Conservation (phyloP, 176 grass and related monocot genomes). For the Chloris gayana region DNA sequence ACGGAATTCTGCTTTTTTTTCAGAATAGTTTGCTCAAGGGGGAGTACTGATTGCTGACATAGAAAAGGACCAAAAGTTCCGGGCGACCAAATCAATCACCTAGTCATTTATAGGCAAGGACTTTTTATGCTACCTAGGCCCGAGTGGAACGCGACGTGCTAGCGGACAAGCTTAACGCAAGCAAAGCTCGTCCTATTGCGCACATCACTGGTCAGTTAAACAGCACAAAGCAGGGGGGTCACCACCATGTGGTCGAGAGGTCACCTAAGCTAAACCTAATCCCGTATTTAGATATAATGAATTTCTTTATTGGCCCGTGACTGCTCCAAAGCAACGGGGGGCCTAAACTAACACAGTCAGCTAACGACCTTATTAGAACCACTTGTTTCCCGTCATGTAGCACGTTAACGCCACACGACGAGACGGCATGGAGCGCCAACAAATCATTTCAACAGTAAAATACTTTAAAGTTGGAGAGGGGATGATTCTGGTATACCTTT, state of each 20-base stretch:
- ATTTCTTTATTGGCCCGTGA: background rate
- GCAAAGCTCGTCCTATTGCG: background rate
- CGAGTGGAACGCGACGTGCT: background rate
- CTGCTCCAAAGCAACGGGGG: background rate
- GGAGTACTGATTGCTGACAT: background rate
- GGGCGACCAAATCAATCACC: background rate
- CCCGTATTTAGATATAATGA: background rate
- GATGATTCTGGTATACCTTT: slow-evolving; percentile 54
- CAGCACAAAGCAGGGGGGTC: background rate
- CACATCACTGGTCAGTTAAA: background rate
- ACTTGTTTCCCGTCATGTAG: background rate
- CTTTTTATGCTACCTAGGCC: background rate
- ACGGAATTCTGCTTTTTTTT: too few relatives aligned
- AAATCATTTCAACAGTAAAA: background rate
- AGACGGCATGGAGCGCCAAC: too few relatives aligned
- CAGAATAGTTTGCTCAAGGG: too few relatives aligned
- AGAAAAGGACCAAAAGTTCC: background rate
- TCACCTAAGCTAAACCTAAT: slow-evolving; percentile 6
- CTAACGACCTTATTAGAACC: too few relatives aligned
- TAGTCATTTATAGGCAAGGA: background rate
- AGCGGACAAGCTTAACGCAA: background rate
- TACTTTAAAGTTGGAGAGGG: background rate
- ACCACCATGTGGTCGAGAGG: background rate
- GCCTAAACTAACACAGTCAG: background rate
- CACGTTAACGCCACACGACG: background rate